Conservation (phyloP, 1,139 yeast genomes). For the Candida albicans region DNA sequence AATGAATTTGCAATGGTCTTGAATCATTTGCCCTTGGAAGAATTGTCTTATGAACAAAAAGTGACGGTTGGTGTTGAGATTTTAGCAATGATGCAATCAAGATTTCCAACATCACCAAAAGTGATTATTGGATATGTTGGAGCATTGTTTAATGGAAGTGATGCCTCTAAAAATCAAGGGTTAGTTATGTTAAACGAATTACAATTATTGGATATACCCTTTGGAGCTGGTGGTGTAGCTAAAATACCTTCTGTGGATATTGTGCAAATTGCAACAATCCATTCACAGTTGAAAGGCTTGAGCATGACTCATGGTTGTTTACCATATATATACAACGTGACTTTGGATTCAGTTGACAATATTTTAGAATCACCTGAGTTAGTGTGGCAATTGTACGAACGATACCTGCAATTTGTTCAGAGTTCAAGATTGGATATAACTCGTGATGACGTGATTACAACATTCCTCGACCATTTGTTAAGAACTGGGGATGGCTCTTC, state of each 20-base stretch:
- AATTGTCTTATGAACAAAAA: constrained; percentile 12
- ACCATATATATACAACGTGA: constrained; percentile 27
- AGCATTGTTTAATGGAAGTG: constrained; percentile 25
- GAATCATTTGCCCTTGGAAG: constrained; percentile 30
- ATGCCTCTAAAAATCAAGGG: constrained; percentile 12
- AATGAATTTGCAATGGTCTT: constrained; percentile 40
- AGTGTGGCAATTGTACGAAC: constrained; percentile 21
- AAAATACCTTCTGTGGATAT: constrained; percentile 14
- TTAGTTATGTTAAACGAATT: constrained; percentile 27
- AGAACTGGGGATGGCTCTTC: neutral
- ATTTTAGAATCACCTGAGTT: constrained; percentile 18
- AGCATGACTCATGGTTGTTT: constrained; percentile 25
- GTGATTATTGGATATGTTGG: constrained; percentile 40
- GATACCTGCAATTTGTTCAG: constrained; percentile 18
- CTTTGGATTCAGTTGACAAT: constrained; percentile 20
- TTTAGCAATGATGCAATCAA: constrained; percentile 29
- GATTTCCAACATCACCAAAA: constrained; percentile 35
- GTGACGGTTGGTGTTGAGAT: constrained; percentile 29
- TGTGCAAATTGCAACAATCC: constrained; percentile 33
- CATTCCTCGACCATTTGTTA: constrained; percentile 24
- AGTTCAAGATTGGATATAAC: neutral
- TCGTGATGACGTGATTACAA: constrained; percentile 3
- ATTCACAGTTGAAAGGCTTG: constrained; percentile 27
- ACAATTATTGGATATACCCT: constrained; percentile 23
- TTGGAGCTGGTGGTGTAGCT: constrained; percentile 20